These are phyloP conservation scores for Whalleya microplaca DNA, from an alignment of 2,329 filamentous ascomycete species.

Conservation along the genomic window DNA sequence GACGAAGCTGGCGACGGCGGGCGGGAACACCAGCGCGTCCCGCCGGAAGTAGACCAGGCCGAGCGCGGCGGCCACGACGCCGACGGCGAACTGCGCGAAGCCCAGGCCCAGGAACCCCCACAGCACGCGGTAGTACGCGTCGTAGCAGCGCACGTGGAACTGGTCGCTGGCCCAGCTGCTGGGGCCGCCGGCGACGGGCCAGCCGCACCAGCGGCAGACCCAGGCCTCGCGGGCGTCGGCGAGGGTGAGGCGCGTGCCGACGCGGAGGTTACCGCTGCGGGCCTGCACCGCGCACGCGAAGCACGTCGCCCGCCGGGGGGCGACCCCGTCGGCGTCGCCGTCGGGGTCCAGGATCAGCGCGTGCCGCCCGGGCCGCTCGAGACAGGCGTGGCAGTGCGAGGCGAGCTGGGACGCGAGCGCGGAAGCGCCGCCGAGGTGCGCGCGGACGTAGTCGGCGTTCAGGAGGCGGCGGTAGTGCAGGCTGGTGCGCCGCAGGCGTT, in stretches of 20 bases:
- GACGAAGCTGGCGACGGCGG: constrained; percentile 39
- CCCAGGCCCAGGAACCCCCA: constrained; percentile 44
- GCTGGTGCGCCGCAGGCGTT: constrained; percentile 47
- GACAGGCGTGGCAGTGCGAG: constrained; percentile 46
- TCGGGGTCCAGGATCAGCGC: constrained; percentile 39
- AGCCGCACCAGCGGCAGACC: constrained; percentile 51
- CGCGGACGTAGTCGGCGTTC: constrained; percentile 40
- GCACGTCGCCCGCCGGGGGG: constrained; percentile 46
- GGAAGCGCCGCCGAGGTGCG: constrained; percentile 40
- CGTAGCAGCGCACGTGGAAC: constrained; percentile 46
- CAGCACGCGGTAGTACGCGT: constrained; percentile 42
- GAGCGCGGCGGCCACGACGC: constrained; percentile 41
- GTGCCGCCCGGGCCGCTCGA: constrained; percentile 37
- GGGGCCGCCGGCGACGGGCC: constrained; percentile 38
- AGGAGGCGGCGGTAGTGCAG: constrained; percentile 41
- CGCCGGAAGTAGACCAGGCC: constrained; percentile 44
- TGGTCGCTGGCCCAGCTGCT: constrained; percentile 40
- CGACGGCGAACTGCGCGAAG: constrained; percentile 42
- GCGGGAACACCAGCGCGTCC: constrained; percentile 15
- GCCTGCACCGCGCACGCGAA: constrained; percentile 42
- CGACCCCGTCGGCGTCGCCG: constrained; percentile 34
- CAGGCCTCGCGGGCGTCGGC: constrained; percentile 41
- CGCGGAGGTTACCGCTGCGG: constrained; percentile 41
- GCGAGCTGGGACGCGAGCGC: constrained; percentile 38
- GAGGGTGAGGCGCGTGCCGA: constrained; percentile 44